Base-by-base conservation (phyloP, 148 eudicot genomes). In the Rhododendron ovatum region DNA sequence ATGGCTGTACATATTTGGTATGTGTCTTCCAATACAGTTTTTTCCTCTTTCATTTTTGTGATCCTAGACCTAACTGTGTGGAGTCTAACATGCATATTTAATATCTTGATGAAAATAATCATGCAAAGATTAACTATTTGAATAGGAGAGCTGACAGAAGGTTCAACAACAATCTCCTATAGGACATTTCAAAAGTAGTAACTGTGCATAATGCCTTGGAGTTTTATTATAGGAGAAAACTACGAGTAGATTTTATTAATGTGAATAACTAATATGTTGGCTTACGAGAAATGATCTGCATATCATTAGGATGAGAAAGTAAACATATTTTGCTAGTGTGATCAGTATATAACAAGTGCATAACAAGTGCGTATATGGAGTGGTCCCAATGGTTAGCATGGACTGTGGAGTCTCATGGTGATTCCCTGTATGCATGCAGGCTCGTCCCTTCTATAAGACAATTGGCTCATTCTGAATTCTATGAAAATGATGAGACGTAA, bases 1-100 rank as follows among this genome's bases (percentile, higher is more conserved):
- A 80, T 50, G 18, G 71, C 87, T 11, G 81, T 37, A 65, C 87
- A 69, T 69, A 26, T n/a, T 65, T 65, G 33, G 28, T 65, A 7
- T 65, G 30, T 26, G 14, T 65, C 73, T 65, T 65, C 69, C 69
- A 7, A 24, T 24, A 22, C 26, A 22, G 8, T 2, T 69, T 67
- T 67, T 67, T 11, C 30, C 74, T 28, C 7, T 69, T 69, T 10
- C 33, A 67, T 26, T 67, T 67, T 67, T 67, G 73, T 67, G 12
- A 67, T 26, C 33, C 33, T 26, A 67, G 20, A 67, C 73, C 73
- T 61, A 67, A 67, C 35, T 26, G 33, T 26, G 33, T 67, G 15
- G 26, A 61, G 73, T 67, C 1, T 67, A 26, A 67, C 5, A 26
- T 69, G 17, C 37, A 1, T 69, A 11, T 69, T 26, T 69, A 12